These are phyloP conservation scores for Pichia paraexigua DNA, from an alignment of 805 yeast genomes.

Conservation along the genomic window DNA sequence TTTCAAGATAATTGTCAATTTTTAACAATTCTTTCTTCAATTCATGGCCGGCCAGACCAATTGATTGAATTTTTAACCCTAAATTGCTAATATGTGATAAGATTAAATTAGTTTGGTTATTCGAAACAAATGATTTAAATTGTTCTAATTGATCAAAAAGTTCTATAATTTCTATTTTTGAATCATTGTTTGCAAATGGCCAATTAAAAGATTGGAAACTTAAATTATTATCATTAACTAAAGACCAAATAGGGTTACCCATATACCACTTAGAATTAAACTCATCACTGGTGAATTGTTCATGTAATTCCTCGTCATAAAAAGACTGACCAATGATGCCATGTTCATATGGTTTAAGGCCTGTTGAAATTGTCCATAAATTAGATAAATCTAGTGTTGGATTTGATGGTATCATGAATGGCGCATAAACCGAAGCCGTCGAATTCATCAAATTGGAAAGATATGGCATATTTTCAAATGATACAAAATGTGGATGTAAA, in stretches of 20 bases:
- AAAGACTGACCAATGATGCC: constrained; percentile 84
- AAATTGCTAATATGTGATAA: constrained; percentile 75
- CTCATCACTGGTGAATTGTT: constrained; percentile 48
- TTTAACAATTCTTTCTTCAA: constrained; percentile 45
- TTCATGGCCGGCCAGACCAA: constrained; percentile 59
- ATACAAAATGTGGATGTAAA: constrained; percentile 83
- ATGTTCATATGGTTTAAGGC: constrained; percentile 73
- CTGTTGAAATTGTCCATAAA: constrained; percentile 88
- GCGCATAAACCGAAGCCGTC: constrained; percentile 54
- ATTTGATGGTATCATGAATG: constrained; percentile 80
- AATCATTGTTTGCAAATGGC: constrained; percentile 74
- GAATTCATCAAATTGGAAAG: constrained; percentile 48
- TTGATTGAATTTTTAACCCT: constrained; percentile 68
- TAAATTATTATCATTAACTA: constrained; percentile 38
- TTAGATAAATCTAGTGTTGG: constrained; percentile 89
- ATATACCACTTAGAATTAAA: constrained; percentile 69
- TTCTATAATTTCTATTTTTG: neutral
- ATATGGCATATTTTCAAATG: constrained; percentile 58
- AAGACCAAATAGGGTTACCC: constrained; percentile 78
- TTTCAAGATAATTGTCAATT: constrained; percentile 59
- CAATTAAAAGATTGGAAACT: constrained; percentile 85
- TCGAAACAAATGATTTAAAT: constrained; percentile 62
- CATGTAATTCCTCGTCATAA: constrained; percentile 48
- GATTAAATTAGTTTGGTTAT: constrained; percentile 63
- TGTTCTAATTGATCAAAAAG: constrained; percentile 41